phyloP scores from a whole-genome alignment of 2,329 filamentous ascomycete genomes.

The Thelonectria rubi region DNA sequence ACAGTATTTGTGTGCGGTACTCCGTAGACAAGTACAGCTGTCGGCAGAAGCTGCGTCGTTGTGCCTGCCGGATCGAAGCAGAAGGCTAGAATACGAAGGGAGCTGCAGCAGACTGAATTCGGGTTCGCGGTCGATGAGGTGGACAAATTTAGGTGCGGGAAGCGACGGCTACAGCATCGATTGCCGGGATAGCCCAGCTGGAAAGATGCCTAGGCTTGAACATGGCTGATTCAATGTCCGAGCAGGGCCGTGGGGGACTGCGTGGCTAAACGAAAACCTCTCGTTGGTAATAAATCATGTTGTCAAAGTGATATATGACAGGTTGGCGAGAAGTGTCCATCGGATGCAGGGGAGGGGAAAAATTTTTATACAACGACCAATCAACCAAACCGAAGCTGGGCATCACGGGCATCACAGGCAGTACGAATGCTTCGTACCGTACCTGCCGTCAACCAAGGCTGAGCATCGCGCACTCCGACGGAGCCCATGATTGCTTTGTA shows the following conservation, averaged over 20 bases:
- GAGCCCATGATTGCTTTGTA: neutral
- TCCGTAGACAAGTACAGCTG: neutral
- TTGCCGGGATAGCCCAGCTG: slow-evolving; percentile 18
- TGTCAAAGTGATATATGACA: slow-evolving; percentile 17
- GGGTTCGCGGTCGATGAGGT: neutral
- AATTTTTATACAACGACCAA: neutral
- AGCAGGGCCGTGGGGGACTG: neutral
- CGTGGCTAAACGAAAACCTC: slow-evolving; percentile 3
- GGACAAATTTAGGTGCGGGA: slow-evolving; percentile 3
- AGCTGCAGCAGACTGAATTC: slow-evolving; percentile 4
- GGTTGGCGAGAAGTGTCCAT: neutral
- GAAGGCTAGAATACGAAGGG: neutral
- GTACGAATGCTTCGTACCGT: neutral
- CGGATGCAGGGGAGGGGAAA: slow-evolving; percentile 4
- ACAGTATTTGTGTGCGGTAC: neutral
- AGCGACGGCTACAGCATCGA: neutral
- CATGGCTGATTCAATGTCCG: neutral
- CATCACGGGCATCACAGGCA: neutral
- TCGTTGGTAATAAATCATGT: neutral
- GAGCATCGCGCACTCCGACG: slow-evolving; percentile 15
- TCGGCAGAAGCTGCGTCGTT: neutral
- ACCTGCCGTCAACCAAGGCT: slow-evolving; percentile 10
- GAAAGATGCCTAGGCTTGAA: slow-evolving; percentile 4
- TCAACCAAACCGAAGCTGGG: neutral
- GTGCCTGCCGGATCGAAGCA: slow-evolving; percentile 11